These are phyloP conservation scores for Aquilaria yunnanensis DNA, from an alignment of 345 rosid genomes.

Conservation along the genomic window DNA sequence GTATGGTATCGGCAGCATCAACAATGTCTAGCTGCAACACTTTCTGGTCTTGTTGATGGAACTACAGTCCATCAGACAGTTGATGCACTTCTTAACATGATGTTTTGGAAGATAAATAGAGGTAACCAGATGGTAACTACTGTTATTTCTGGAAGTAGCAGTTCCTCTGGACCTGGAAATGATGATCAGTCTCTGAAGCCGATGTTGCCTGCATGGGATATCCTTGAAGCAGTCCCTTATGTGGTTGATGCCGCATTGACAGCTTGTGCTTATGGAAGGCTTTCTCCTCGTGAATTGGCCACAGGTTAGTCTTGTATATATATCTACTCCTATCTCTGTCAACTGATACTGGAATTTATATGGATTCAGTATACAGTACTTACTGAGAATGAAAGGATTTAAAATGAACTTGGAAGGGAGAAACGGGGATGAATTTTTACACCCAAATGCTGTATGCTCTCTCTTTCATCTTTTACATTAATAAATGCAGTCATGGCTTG, in stretches of 20 bases:
- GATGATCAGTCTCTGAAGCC: constrained; percentile 65
- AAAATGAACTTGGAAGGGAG: too few species aligned
- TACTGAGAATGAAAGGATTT: too few species aligned
- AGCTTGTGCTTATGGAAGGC: constrained; percentile 91
- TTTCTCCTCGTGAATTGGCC: constrained; percentile 94
- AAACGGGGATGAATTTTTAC: too few species aligned
- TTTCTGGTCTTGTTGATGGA: constrained; percentile 79
- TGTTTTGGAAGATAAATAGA: constrained; percentile 64
- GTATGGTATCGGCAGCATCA: constrained; percentile 90
- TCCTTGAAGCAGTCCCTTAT: constrained; percentile 87
- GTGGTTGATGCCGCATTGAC: constrained; percentile 94
- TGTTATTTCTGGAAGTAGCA: constrained; percentile 73
- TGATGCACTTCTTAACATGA: constrained; percentile 73
- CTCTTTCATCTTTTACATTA: background rate
- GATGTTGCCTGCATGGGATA: constrained; percentile 91
- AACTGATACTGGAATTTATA: background rate
- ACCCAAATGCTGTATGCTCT: background rate
- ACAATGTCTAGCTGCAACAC: constrained; percentile 81
- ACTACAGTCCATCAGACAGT: constrained; percentile 83
- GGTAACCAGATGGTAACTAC: constrained; percentile 54
- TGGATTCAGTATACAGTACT: too few species aligned
- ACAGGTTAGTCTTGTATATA: constrained; percentile 55
- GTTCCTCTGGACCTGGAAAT: constrained; percentile 62
- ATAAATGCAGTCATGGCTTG: too few species aligned
- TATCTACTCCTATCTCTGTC: constrained; percentile 4